phyloP scores from a whole-genome alignment of 2,329 filamentous ascomycete species.

The Aspergillus vadensis region DNA sequence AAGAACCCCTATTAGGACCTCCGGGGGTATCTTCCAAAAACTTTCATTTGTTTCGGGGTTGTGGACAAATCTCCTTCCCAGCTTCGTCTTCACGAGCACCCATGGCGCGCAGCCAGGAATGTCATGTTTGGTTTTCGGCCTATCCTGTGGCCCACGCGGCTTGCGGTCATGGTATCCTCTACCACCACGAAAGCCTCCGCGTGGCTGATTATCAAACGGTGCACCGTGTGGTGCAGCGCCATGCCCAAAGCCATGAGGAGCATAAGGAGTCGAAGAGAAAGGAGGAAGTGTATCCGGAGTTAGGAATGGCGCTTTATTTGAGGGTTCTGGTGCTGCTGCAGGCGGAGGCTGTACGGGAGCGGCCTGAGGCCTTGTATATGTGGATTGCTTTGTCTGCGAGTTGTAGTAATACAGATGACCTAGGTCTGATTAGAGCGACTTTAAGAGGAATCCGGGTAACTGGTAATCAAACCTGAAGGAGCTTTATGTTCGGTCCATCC shows the following conservation, averaged over 20 bases:
- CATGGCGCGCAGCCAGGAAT: slow-evolving; percentile 85
- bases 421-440: slow-evolving; percentile 32
- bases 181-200: slow-evolving; percentile 52
- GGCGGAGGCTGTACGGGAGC: slow-evolving; percentile 26
- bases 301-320: slow-evolving; percentile 33
- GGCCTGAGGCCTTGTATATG: slow-evolving; percentile 73
- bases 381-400: slow-evolving; percentile 77
- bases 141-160: slow-evolving; percentile 71
- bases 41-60: slow-evolving; percentile 84
- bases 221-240: slow-evolving; percentile 17
- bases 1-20: slow-evolving; percentile 73
- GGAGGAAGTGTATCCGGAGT: slow-evolving; percentile 37
- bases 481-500: slow-evolving; percentile 95
- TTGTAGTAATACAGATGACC: slow-evolving; percentile 91
- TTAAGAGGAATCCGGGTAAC: slow-evolving; percentile 8
- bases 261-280: slow-evolving; percentile 42
- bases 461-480: slow-evolving; percentile 61
- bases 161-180: slow-evolving; percentile 62
- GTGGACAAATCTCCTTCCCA: slow-evolving; percentile 85
- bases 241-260: slow-evolving; percentile 25
- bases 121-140: slow-evolving; percentile 73
- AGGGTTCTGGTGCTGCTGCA: slow-evolving; percentile 47
- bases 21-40: slow-evolving; percentile 91
- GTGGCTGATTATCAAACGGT: slow-evolving; percentile 42
- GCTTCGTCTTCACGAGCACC: slow-evolving; percentile 90